Percentiles rank a stretch among this genome's conserved stretches.
Conservation (phyloP, 2,329 filamentous ascomycete species). For the Aspergillus ustus region DNA sequence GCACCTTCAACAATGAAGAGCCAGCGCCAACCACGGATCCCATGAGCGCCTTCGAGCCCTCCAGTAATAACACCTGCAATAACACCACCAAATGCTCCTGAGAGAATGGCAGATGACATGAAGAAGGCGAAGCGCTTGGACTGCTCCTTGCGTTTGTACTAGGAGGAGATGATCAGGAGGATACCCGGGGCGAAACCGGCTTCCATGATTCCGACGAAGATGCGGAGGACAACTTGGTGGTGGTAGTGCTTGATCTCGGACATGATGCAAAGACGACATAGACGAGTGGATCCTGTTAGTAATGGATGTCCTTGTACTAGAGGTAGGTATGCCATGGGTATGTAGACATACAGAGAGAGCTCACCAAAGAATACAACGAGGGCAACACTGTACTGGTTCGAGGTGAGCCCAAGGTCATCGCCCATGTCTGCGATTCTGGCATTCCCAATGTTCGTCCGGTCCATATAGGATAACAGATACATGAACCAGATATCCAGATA, state of each 20-base stretch:
- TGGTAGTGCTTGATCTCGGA: background rate
- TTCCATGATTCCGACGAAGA: slow-evolving; percentile 4
- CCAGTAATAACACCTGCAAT: background rate
- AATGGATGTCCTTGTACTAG: background rate
- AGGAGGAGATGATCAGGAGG: slow-evolving; percentile 1
- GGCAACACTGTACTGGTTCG: background rate
- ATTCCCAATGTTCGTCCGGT: slow-evolving; percentile 11
- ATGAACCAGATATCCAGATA: slow-evolving; percentile 13
- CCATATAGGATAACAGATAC: slow-evolving; percentile 10
- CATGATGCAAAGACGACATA: slow-evolving; percentile 9
- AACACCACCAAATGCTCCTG: slow-evolving; percentile 1
- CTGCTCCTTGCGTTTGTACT: background rate
- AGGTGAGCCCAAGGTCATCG: background rate
- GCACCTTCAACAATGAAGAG: slow-evolving; percentile 11
- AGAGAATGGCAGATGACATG: background rate
- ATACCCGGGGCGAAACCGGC: slow-evolving; percentile 8
- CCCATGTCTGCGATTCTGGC: slow-evolving; percentile 6
- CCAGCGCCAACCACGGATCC: slow-evolving; percentile 8
- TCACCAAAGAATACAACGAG: slow-evolving; percentile 1
- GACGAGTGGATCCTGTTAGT: background rate
- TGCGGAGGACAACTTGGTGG: background rate
- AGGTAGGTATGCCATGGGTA: no score
- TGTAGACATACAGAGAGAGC: no score
- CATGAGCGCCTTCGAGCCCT: background rate
- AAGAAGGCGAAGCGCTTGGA: slow-evolving; percentile 2